Evolutionary conservation across 768 basidiomycete species (phyloP).

Genomic region (Termitomyces sp.): DNA sequence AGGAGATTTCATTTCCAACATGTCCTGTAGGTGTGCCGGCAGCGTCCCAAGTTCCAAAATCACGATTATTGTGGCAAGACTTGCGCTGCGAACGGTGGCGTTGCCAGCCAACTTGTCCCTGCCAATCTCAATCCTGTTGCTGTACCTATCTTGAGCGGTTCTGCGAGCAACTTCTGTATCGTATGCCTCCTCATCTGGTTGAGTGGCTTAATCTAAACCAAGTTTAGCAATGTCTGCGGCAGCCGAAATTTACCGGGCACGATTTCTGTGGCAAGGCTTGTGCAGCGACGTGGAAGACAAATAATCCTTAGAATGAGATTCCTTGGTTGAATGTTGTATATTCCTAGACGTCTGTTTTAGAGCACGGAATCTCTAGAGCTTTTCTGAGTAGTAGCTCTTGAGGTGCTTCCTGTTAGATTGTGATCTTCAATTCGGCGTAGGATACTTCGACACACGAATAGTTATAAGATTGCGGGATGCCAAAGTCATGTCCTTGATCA

Average conservation of each 20-base stretch:
- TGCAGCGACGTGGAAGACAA: neutral
- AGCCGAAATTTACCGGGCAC: neutral
- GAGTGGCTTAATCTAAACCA: neutral
- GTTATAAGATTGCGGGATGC: neutral
- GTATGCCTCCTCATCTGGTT: neutral
- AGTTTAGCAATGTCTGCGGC: neutral
- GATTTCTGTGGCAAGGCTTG: neutral
- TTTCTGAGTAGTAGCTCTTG: neutral
- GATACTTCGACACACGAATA: too few species aligned
- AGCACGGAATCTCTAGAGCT: neutral
- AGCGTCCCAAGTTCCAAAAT: neutral
- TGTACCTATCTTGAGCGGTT: neutral
- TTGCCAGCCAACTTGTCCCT: neutral
- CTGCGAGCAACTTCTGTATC: neutral
- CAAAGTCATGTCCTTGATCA: neutral
- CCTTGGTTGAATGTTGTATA: neutral
- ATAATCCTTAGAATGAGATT: neutral
- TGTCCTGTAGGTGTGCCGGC: neutral
- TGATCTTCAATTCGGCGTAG: neutral
- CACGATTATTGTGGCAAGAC: conserved; percentile 42
- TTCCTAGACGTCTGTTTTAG: neutral
- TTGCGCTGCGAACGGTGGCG: conserved; percentile 28
- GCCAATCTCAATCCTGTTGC: neutral
- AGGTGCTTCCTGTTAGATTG: neutral
- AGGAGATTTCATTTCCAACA: neutral